Evolutionary conservation across 1,284 basidiomycete genomes (phyloP).

Genomic region (Ganoderma sinense): DNA sequence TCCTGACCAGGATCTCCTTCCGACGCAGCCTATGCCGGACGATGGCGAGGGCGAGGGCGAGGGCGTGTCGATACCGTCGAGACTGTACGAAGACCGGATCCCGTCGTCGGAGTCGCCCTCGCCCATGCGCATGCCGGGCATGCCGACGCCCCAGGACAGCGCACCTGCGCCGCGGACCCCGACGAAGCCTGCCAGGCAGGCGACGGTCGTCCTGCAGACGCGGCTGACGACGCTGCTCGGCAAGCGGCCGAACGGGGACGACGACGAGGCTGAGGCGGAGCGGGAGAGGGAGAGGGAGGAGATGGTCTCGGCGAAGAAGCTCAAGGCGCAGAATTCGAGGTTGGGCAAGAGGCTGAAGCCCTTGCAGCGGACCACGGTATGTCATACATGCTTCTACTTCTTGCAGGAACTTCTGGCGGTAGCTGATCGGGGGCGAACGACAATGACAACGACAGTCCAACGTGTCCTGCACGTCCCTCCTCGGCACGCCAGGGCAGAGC

Average conservation of each 20-base stretch:
- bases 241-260: conserved; percentile 57
- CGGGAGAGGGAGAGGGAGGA: conserved; percentile 43
- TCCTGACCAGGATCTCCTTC: background rate
- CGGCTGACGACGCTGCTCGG: conserved; percentile 71
- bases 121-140: conserved; percentile 53
- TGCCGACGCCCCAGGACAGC: background rate
- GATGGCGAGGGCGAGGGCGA: background rate
- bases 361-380: conserved; percentile 51
- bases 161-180: conserved; percentile 30
- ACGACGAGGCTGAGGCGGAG: conserved; percentile 39
- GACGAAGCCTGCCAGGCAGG: conserved; percentile 47
- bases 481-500: conserved; percentile 4
- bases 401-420: too few relatives aligned
- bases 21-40: background rate
- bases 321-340: conserved; percentile 26
- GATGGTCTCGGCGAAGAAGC: conserved; percentile 9
- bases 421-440: background rate
- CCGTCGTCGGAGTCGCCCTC: conserved; percentile 63
- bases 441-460: background rate
- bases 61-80: conserved; percentile 22
- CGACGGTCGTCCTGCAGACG: conserved; percentile 63
- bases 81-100: conserved; percentile 41
- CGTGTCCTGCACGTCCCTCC: conserved; percentile 6
- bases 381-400: too few relatives aligned
- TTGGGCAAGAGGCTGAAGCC: conserved; percentile 53